Percentiles rank a stretch among this genome's conserved stretches.
These are phyloP conservation scores for Dujonia santamariae DNA, from an alignment of 1,139 yeast genomes.

Conservation along the genomic window DNA sequence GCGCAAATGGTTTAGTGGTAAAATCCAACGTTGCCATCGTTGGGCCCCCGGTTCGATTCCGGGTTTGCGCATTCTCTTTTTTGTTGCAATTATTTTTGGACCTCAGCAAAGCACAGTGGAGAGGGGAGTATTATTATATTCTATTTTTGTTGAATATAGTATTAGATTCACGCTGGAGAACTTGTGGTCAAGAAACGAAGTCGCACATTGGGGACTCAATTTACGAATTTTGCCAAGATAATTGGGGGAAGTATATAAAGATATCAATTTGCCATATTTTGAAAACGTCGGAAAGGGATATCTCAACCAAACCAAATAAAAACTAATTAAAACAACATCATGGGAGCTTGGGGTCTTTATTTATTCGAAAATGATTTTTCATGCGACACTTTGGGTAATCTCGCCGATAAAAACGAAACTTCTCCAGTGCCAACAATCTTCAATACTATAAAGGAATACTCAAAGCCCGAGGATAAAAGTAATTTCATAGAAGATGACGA, in stretches of 20 bases:
- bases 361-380: conserved; percentile 15
- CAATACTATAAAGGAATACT: conserved; percentile 4
- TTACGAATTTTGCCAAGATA: background rate
- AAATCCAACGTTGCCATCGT: conserved; percentile 11
- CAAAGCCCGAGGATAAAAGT: background rate
- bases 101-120: background rate
- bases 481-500: conserved; percentile 12
- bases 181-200: background rate
- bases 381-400: conserved; percentile 11
- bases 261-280: too few relatives aligned
- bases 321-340: conserved; percentile 1
- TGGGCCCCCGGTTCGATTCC: conserved; percentile 1
- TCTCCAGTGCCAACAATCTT: conserved; percentile 8
- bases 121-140: background rate
- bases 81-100: conserved; percentile 5
- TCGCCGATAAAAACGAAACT: conserved; percentile 2
- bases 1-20: conserved; percentile 19
- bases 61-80: background rate
- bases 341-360: conserved; percentile 17
- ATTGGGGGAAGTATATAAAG: background rate
- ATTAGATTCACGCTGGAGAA: background rate
- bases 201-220: background rate
- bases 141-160: background rate
- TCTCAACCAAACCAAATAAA: background rate
- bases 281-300: too few relatives aligned